Evolutionary conservation across 352 stramenopile species (phyloP).

Genomic region (Globisporangium nodosum): DNA sequence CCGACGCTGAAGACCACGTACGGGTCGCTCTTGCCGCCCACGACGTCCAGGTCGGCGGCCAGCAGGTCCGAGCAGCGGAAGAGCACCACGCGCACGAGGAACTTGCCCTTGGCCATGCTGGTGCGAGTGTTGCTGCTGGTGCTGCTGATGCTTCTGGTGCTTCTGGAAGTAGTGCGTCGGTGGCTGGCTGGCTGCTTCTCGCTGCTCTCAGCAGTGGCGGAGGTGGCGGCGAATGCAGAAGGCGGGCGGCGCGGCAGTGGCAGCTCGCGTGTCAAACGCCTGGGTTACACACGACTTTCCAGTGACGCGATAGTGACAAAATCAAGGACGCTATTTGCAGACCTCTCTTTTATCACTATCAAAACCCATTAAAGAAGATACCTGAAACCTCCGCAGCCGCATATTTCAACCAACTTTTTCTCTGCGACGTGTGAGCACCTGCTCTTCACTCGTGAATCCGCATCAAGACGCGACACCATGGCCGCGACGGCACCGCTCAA

Average conservation of each 20-base stretch:
- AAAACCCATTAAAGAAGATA: background rate
- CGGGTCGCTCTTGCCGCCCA: slow-evolving; percentile 67
- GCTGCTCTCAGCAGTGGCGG: no score
- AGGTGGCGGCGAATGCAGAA: background rate
- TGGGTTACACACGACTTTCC: background rate
- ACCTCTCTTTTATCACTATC: background rate
- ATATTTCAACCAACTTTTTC: no score
- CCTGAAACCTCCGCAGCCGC: no score
- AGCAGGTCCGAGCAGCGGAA: slow-evolving; percentile 60
- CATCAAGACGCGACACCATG: background rate
- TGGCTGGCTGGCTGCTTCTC: background rate
- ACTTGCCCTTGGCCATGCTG: slow-evolving; percentile 24
- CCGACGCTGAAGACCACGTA: slow-evolving; percentile 67
- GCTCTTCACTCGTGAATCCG: background rate
- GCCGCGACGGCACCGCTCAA: slow-evolving; percentile 14
- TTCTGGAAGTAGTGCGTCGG: background rate
- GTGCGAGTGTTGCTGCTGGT: background rate
- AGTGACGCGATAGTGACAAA: background rate
- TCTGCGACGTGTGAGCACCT: background rate
- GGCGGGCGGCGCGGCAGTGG: background rate
- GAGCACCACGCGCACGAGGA: slow-evolving; percentile 46
- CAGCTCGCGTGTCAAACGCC: background rate
- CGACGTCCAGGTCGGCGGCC: slow-evolving; percentile 37
- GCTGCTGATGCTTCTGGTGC: background rate
- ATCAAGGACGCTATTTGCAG: no score